Base-by-base conservation (phyloP, 306 rosid species). In the Calophaca sinica region DNA sequence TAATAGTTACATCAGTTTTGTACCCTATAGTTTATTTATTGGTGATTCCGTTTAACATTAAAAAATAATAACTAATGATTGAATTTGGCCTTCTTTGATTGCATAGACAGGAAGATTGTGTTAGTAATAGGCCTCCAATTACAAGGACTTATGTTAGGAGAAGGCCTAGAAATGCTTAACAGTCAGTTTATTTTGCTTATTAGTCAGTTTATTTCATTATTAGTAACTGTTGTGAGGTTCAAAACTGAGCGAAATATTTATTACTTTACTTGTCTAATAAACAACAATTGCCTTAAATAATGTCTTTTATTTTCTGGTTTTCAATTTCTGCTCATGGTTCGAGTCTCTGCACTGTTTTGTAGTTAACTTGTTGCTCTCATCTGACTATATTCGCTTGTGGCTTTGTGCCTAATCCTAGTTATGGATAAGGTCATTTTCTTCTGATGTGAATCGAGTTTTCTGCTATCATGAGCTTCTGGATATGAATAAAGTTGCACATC, bases 1-100 rank as follows among this genome's bases (percentile, higher is more conserved):
- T 20, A 20, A 20, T 20, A 20, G 0, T 0, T 20, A 20, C 26
- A 20, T 20, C 26, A 20, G 26, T 20, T 20, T 20, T 20, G 26
- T 20, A 20, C 26, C 26, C 26, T 64, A 74, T 58, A 48, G 64
- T 42, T 44, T 64, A 15, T 36, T 54, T 44, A 2, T 20, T 20
- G 26, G 39, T 38, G 48, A 11, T 67, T 67, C 38, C 13, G 5
- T 52, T 49, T 36, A 61, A 67, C 41, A 73, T 13, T 49, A 29
- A 49, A 73, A 58, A 69, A 57, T 44, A 54, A 64, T 35, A 73
- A 70, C 57, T 69, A 50, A 51, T 9, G 14, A 13, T 81, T 69
- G 67, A 62, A 44, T 74, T 62, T 75, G 66, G 41, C 29, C 52
- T 55, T 55, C 45, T 54, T 46, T 69, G 55, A 32, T 11, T 9